phyloP scores from a whole-genome alignment of 2,329 filamentous ascomycete species.

The Cladorrhinum sp. region DNA sequence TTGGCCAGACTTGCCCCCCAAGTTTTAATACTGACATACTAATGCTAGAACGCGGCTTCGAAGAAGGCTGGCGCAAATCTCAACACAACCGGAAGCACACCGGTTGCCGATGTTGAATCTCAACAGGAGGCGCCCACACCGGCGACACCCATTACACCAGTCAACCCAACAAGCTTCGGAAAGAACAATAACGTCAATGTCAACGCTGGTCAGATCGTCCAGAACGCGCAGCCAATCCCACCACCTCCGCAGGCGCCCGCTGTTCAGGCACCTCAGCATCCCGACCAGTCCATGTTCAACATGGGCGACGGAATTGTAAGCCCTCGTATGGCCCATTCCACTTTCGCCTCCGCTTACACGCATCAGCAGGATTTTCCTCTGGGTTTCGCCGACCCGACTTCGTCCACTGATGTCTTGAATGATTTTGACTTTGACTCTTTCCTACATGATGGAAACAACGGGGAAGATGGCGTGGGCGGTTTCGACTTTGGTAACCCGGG shows the following conservation, averaged over 20 bases:
- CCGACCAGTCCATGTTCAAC: constrained; percentile 45
- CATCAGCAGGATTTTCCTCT: constrained; percentile 44
- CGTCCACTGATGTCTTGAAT: constrained; percentile 56
- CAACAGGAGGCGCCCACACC: constrained; percentile 60
- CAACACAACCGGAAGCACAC: constrained; percentile 51
- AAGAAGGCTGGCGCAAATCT: constrained; percentile 62
- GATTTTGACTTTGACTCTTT: constrained; percentile 70
- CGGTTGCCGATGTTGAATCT: constrained; percentile 53
- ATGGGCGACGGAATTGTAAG: constrained; percentile 47
- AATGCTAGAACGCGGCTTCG: constrained; percentile 50
- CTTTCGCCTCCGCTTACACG: constrained; percentile 14
- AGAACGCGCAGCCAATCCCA: constrained; percentile 46
- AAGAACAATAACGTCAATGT: constrained; percentile 42
- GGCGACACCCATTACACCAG: constrained; percentile 62
- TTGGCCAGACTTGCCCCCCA: background rate
- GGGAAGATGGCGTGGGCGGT: constrained; percentile 37
- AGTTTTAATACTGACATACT: constrained; percentile 19
- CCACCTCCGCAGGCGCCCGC: constrained; percentile 42
- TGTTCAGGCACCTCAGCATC: constrained; percentile 44
- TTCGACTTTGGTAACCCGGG: constrained; percentile 54
- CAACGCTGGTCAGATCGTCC: constrained; percentile 37
- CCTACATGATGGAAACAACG: constrained; percentile 55
- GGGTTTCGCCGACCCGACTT: constrained; percentile 55
- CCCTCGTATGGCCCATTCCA: background rate
- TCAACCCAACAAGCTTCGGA: constrained; percentile 49